Base-by-base conservation (phyloP, 1,139 yeast species). In the Yamadazyma membranifaciens region DNA sequence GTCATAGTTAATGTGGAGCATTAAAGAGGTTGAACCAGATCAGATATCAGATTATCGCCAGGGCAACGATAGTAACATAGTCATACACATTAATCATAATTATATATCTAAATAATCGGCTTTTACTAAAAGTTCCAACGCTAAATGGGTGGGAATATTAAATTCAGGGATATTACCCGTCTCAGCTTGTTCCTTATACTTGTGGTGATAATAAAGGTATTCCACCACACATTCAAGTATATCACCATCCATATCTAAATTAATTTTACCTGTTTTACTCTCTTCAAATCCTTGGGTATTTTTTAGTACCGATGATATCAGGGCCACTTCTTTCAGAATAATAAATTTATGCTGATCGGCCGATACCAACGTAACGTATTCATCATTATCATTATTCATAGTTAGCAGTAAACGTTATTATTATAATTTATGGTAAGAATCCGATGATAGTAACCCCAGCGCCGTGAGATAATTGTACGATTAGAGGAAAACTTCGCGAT, bases 101-200 rank as follows among this genome's bases (percentile, higher is more conserved):
- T 47, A 71, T 40, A 82, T 81, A 56, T 87, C 92, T 52, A 89
- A 68, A 57, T 80, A 89, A 58, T 91, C 98, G 0, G 98, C 96
- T 27, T 95, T 95, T 31, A 92, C 94, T 37, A 92, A 65, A 50
- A 92, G 67, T 56, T 92, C 98, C 49, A 92, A 69, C 0, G 98
- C 96, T 76, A 91, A 78, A 52, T 88, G 97, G 0, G 98, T 92
- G 0, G 98, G 97, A 1, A 92, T 81, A 36, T 85, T 83, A 60
- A 92, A 92, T 45, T 87, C 94, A 0, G 96, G 95, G 9, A 87
- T 80, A 38, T 75, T 80, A 0, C 73, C 76, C 20, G 69, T 66
- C 31, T 72, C 79, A 2, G 76, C 80, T 33, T 67, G 70, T 43
- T 81, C 86, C 48, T 71, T 77, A 56, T 86, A 87, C 54, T 86